Evolutionary conservation across 345 rosid genomes (phyloP).

Genomic region (Populus euphratica): DNA sequence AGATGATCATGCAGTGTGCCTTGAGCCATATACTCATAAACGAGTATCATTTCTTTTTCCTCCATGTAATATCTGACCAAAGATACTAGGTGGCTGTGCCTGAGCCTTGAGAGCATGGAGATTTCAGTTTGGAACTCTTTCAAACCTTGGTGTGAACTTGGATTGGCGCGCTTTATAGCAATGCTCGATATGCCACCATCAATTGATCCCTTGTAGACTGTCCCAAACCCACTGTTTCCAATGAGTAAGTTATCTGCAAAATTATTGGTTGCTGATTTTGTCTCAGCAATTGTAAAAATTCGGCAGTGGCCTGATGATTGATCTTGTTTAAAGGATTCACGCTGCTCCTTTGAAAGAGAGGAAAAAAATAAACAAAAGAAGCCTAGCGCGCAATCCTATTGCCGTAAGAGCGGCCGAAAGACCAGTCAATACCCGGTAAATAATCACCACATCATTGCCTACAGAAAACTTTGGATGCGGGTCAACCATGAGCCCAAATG

Average conservation of each 20-base stretch:
- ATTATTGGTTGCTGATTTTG: constrained; percentile 10
- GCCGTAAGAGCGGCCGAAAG: fast-evolving
- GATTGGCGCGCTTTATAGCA: constrained; percentile 10
- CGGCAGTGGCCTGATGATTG: neutral
- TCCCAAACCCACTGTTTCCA: constrained; percentile 14
- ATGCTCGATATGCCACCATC: neutral
- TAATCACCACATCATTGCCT: neutral
- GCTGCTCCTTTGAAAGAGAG: neutral
- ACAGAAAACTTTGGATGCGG: neutral
- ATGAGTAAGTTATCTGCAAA: neutral
- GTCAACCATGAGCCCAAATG: neutral
- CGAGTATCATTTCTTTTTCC: constrained; percentile 12
- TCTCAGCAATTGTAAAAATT: constrained; percentile 3
- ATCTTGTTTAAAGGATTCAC: neutral
- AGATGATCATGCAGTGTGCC: constrained; percentile 14
- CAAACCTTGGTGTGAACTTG: neutral
- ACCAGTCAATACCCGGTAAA: fast-evolving
- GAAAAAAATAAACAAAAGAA: neutral
- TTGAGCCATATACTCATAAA: constrained; percentile 10
- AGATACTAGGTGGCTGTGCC: constrained; percentile 14
- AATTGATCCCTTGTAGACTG: constrained; percentile 9
- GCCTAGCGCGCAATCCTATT: neutral
- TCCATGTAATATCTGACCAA: constrained; percentile 12
- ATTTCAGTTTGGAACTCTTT: constrained; percentile 11
- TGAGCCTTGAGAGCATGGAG: constrained; percentile 1